phyloP scores from a whole-genome alignment of 176 grass and related monocot genomes.

The Eleusine coracana region DNA sequence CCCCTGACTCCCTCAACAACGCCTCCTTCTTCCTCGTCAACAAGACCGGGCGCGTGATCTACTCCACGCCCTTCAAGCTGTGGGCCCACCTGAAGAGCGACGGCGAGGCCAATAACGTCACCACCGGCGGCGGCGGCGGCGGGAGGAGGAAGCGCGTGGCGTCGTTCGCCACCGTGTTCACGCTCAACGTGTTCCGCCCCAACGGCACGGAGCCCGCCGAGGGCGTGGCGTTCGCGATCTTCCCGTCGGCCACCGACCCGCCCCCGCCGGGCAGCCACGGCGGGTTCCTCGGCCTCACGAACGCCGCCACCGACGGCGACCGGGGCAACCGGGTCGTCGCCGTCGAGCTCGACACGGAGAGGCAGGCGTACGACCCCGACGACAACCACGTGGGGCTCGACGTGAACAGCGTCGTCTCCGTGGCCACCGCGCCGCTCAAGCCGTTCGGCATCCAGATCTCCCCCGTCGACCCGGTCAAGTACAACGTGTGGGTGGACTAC shows the following conservation, averaged over 20 bases:
- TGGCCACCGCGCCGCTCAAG: constrained; percentile 30
- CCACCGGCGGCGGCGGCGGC: no score
- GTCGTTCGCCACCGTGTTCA: constrained; percentile 75
- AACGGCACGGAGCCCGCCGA: constrained; percentile 51
- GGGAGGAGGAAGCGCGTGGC: constrained; percentile 50
- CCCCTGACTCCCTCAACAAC: constrained; percentile 57
- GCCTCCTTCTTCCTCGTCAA: constrained; percentile 40
- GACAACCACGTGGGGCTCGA: constrained; percentile 87
- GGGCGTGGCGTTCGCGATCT: constrained; percentile 78
- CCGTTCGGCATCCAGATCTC: constrained; percentile 67
- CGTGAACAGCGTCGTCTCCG: constrained; percentile 77
- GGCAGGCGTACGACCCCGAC: constrained; percentile 70
- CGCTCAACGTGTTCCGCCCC: constrained; percentile 61
- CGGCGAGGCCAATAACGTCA: not conserved
- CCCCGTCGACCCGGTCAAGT: constrained; percentile 39
- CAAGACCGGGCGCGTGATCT: constrained; percentile 74
- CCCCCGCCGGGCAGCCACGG: constrained; percentile 49
- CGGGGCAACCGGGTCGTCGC: constrained; percentile 66
- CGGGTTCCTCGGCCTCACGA: constrained; percentile 77
- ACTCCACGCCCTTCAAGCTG: constrained; percentile 44
- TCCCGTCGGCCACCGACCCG: constrained; percentile 31
- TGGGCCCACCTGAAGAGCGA: constrained; percentile 43
- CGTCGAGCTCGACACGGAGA: constrained; percentile 86
- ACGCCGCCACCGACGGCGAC: constrained; percentile 51
- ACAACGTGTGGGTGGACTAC: constrained; percentile 86